A percentile compares a stretch with the other conserved stretches of the same genome.
phyloP scores from a whole-genome alignment of 2,329 filamentous ascomycete species.

The Aspergillus phoenicis region DNA sequence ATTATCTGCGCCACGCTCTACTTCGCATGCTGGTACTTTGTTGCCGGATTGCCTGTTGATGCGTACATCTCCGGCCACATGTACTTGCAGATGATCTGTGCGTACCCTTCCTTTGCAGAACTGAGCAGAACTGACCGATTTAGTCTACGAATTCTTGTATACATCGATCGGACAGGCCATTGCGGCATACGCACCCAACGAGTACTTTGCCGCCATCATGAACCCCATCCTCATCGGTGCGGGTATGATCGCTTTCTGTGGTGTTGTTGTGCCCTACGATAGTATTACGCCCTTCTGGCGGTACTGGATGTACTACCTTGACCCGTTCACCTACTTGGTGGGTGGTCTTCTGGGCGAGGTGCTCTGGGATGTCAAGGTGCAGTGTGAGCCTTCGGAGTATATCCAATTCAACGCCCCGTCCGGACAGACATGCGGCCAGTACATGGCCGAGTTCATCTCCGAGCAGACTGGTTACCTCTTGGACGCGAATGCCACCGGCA shows the following conservation, averaged over 20 bases:
- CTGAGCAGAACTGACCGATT: background rate
- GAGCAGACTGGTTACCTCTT: constrained; percentile 33
- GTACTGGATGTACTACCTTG: constrained; percentile 49
- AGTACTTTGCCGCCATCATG: constrained; percentile 60
- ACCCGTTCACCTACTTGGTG: constrained; percentile 49
- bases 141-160: constrained; percentile 48
- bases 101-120: background rate
- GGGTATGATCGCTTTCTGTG: constrained; percentile 43
- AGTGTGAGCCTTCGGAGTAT: constrained; percentile 38
- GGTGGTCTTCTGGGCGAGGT: constrained; percentile 42
- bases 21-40: constrained; percentile 61
- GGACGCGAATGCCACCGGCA: constrained; percentile 29
- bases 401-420: constrained; percentile 30
- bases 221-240: constrained; percentile 59
- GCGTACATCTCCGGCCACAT: constrained; percentile 40
- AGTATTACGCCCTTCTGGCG: constrained; percentile 45
- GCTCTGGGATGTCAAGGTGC: constrained; percentile 44
- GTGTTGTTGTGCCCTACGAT: constrained; percentile 43
- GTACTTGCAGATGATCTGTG: constrained; percentile 45
- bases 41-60: constrained; percentile 49
- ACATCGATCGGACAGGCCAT: constrained; percentile 51
- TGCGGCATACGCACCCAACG: constrained; percentile 65
- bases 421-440: constrained; percentile 37
- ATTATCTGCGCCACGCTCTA: constrained; percentile 50
- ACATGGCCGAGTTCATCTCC: constrained; percentile 37